Evolutionary conservation across 805 yeast species (phyloP), one percentile per base, ranked within the genome.

Genomic region (Debaryomyces prosopidis): DNA sequence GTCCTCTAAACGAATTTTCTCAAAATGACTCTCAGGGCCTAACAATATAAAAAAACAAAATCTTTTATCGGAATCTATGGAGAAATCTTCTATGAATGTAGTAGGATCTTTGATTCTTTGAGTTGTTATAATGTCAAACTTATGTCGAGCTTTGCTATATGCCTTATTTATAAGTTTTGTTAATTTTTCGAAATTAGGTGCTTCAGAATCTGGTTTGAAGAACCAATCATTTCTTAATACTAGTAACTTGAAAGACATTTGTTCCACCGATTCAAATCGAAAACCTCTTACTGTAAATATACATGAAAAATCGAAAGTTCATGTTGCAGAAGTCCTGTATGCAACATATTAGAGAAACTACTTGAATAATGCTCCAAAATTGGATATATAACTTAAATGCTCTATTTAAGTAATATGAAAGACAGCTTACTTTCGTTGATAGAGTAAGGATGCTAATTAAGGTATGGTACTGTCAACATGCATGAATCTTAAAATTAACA

Each of bases 101-200:
- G 49, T 50, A 1, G 52, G 45, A 23, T 52, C 20, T 39, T 69
- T 67, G 20, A 81, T 63, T 43, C 87, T 63, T 4, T 70, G 62
- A 0, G 76, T 62, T 12, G 52, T 48, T 15, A 81, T 69, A 6
- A 77, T 55, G 1, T 68, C 65, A 52, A 63, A 81, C 49, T 68
- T 69, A 57, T 48, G 68, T 45, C 76, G 62, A 8, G 78, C 76
- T 47, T 73, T 76, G 48, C 73, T 64, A 57, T 80, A 81, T 1
- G 81, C 80, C 44, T 69, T 65, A 55, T 81, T 81, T 45, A 81
- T 58, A n/a, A 76, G 45, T 6, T 56, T 45, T 5, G 55, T 46
- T 26, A 75, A 42, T 17, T 39, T 44, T 10, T 36, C 38, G 42
- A 45, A 44, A 9, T 42, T 37, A 23, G 43, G 42, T 2, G 14